Evolutionary conservation across 2,329 filamentous ascomycete genomes (phyloP).

Genomic region (Claviceps pazoutovae): DNA sequence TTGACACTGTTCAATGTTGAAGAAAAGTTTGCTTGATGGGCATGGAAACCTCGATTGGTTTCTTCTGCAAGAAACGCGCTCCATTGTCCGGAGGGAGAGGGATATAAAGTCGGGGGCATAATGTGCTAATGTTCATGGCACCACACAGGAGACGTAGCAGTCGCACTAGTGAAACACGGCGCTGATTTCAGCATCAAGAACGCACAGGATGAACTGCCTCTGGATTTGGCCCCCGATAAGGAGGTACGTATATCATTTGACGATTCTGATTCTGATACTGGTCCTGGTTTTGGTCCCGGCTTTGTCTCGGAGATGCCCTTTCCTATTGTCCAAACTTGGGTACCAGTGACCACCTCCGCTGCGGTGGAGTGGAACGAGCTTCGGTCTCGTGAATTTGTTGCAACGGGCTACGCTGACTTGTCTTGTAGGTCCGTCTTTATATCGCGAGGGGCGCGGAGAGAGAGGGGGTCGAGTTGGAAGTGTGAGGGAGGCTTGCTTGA

Average conservation of each 20-base stretch:
- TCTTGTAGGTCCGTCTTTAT: conserved; percentile 53
- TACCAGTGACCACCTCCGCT: too few species aligned
- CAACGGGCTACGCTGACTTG: background rate
- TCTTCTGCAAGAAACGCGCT: too few species aligned
- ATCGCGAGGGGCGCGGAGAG: conserved; percentile 66
- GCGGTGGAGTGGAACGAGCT: too few species aligned
- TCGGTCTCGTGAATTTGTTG: background rate
- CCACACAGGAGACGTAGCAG: conserved; percentile 58
- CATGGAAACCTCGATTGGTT: too few species aligned
- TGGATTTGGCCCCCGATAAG: conserved; percentile 74
- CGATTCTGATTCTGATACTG: too few species aligned
- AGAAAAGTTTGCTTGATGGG: background rate
- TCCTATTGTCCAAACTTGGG: too few species aligned
- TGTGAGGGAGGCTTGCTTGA: conserved; percentile 6
- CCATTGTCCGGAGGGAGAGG: too few species aligned
- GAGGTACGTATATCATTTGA: conserved; percentile 42
- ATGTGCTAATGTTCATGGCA: background rate
- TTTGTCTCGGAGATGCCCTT: too few species aligned
- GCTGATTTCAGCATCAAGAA: conserved; percentile 72
- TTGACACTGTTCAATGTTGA: background rate
- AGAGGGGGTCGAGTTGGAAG: conserved; percentile 58
- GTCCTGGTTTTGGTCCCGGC: too few species aligned
- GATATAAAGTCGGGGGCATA: too few species aligned
- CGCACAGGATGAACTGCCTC: conserved; percentile 51
- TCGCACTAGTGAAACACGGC: conserved; percentile 70